Conservation (phyloP, 441 rosid species). For the Corymbia citriodora region DNA sequence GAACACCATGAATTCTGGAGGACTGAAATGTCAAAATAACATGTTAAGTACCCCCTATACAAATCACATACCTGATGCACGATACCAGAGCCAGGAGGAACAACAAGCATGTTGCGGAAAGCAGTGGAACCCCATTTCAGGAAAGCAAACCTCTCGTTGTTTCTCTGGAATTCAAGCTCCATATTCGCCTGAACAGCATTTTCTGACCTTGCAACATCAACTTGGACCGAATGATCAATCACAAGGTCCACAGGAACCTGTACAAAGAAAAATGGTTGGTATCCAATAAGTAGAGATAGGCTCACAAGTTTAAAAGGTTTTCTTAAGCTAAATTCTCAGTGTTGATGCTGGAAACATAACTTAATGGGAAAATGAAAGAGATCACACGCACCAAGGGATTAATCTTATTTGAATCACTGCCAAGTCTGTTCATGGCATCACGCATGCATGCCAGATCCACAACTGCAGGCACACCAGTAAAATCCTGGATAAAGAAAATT, state of each 20-base stretch:
- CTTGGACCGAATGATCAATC: slow-evolving; percentile 98
- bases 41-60: background rate
- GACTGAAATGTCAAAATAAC: background rate
- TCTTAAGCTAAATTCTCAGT: background rate
- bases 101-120: slow-evolving; percentile 95
- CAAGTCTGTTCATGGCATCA: slow-evolving; percentile 94
- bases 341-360: background rate
- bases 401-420: slow-evolving; percentile 91
- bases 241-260: slow-evolving; percentile 99
- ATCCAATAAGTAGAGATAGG: background rate
- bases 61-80: slow-evolving; percentile 77
- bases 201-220: slow-evolving; percentile 91
- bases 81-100: slow-evolving; percentile 99
- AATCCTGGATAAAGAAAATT: slow-evolving; percentile 51
- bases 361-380: background rate
- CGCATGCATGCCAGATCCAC: slow-evolving; percentile 99
- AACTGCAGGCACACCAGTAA: slow-evolving; percentile 99
- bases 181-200: slow-evolving; percentile 95
- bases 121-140: slow-evolving; percentile 98
- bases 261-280: background rate
- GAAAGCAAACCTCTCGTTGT: slow-evolving; percentile 96
- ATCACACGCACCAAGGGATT: slow-evolving; percentile 67
- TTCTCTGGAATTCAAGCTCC: slow-evolving; percentile 95
- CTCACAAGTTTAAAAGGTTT: background rate
- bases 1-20: background rate